Conservation (phyloP, 1,284 basidiomycete genomes). For the Thecaphora thlaspeos region DNA sequence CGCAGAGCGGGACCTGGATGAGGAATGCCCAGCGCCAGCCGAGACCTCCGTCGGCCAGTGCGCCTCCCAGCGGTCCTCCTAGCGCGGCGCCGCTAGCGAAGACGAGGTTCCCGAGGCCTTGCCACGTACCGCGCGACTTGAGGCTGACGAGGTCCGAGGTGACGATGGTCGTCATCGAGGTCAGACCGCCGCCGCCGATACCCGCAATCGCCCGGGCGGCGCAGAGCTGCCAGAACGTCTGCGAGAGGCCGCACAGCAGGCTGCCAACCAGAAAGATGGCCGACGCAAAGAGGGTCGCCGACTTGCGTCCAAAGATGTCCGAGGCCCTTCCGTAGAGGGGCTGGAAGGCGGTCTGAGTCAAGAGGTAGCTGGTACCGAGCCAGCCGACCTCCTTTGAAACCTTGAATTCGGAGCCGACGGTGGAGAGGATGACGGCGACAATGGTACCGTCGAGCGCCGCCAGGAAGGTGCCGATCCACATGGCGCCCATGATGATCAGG, state of each 20-base stretch:
- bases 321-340: conserved; percentile 54
- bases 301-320: conserved; percentile 56
- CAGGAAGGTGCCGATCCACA: conserved; percentile 56
- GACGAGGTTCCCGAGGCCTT: conserved; percentile 57
- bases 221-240: conserved; percentile 52
- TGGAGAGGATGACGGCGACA: conserved; percentile 51
- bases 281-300: conserved; percentile 54
- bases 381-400: conserved; percentile 53
- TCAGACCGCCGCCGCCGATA: conserved; percentile 61
- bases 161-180: conserved; percentile 60
- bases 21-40: conserved; percentile 57
- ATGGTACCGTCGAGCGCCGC: conserved; percentile 54
- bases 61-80: conserved; percentile 52
- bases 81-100: conserved; percentile 57
- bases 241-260: conserved; percentile 52
- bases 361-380: conserved; percentile 54
- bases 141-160: conserved; percentile 60
- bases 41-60: conserved; percentile 43
- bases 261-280: conserved; percentile 50
- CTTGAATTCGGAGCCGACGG: conserved; percentile 54
- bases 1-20: conserved; percentile 57
- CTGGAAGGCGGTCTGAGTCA: conserved; percentile 57
- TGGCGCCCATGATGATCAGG: conserved; percentile 52
- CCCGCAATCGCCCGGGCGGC: conserved; percentile 59
- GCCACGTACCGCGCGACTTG: conserved; percentile 60